Base-by-base conservation (phyloP, 768 basidiomycete species). In the Kwoniella sp. region DNA sequence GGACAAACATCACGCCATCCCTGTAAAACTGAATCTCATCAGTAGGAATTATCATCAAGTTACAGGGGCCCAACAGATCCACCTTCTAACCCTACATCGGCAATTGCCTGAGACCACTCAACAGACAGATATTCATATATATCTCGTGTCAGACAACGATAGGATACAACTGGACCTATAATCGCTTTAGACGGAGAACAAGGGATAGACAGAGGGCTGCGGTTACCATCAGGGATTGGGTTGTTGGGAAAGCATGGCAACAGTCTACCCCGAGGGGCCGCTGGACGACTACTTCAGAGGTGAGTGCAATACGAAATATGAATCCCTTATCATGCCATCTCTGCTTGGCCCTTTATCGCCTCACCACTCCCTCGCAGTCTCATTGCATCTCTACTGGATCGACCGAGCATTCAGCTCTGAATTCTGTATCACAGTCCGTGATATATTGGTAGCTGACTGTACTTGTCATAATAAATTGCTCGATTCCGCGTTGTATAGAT, bases 261-360 rank as follows among this genome's bases (percentile, higher is more conserved):
- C 49, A 21, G 58, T 53, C 26, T 49, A 59, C 21, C 40, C 51
- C 26, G 53, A 65, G 36, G 64, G 64, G 13, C 68, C 68, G 15
- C 52, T 69, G 40, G 63, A 69, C 47, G 63, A 69, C 6, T 69
- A 65, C 55, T 59, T 69, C 30, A 47, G 53, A 22, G 68, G 64
- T 68, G 29, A 51, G 68, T 54, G 1, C 9, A 19, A 4, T 44
- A 15, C 3, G 40, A 3, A 44, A 44, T 4, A 44, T 44, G 10
- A 9, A 44, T 4, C 40, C 40, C 40, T 44, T 44, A 44, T 44
- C 40, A 44, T 44, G 40, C 40, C 40, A 44, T 44, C 40, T 44
- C 17, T 44, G 40, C 17, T n/a, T 15, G 8, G 17, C 40, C 40
- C 40, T 44, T 44, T 6, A 4, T 33, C 13, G 33, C 5, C 13